Conservation (phyloP, 2,329 filamentous ascomycete genomes). For the Knoxdaviesia proteae region DNA sequence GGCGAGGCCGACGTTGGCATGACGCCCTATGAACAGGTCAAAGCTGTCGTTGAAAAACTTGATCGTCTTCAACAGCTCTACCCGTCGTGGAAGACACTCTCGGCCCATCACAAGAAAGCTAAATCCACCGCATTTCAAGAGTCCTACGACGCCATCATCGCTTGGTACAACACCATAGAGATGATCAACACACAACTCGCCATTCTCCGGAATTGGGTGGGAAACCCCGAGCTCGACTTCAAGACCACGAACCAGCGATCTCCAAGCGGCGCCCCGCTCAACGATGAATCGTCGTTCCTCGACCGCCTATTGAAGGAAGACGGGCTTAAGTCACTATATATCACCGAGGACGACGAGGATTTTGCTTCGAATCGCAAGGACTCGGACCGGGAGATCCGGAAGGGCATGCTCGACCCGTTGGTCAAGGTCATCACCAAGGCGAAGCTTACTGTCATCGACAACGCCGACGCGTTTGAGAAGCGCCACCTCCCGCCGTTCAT, state of each 20-base stretch:
- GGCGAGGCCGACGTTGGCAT: conserved; percentile 62
- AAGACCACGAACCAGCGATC: conserved; percentile 51
- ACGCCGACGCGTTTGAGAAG: conserved; percentile 65
- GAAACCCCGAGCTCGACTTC: conserved; percentile 88
- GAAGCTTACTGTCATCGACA: conserved; percentile 74
- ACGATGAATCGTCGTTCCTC: conserved; percentile 82
- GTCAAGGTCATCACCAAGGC: conserved; percentile 80
- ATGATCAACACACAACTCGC: conserved; percentile 88
- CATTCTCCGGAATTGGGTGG: conserved; percentile 88
- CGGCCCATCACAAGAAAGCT: conserved; percentile 53
- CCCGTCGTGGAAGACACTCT: conserved; percentile 57
- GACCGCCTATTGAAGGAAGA: conserved; percentile 93
- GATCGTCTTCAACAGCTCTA: conserved; percentile 76
- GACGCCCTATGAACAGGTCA: conserved; percentile 68
- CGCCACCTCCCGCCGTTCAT: conserved; percentile 90
- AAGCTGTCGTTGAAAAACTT: conserved; percentile 75
- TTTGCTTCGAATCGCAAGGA: conserved; percentile 4
- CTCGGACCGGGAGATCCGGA: conserved; percentile 12
- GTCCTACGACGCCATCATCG: conserved; percentile 71
- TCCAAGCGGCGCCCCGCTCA: conserved; percentile 30
- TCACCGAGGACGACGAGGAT: conserved; percentile 28
- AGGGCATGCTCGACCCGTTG: conserved; percentile 67
- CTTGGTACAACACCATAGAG: conserved; percentile 93
- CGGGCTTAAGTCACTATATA: conserved; percentile 76
- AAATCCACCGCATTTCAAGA: conserved; percentile 59